These are phyloP conservation scores for Phytophthora colocasiae DNA, from an alignment of 352 stramenopile species.

Conservation along the genomic window DNA sequence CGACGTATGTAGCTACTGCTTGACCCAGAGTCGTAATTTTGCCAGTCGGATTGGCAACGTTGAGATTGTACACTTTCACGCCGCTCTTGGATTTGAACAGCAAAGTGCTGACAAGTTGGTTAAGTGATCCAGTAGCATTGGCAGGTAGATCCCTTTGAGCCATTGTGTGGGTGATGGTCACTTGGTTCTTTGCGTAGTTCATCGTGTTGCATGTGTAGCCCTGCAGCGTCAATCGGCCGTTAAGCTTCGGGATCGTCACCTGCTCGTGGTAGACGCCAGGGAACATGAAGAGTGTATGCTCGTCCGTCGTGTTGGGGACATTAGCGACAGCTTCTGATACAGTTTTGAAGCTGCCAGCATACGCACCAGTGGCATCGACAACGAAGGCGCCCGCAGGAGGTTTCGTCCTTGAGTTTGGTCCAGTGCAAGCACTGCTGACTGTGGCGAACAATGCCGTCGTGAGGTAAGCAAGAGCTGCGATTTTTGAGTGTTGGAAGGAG, in stretches of 20 bases:
- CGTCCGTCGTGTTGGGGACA: conserved; percentile 31
- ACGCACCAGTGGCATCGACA: conserved; percentile 17
- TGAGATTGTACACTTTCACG: conserved; percentile 30
- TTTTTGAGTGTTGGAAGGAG: conserved; percentile 5
- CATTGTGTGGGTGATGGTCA: conserved; percentile 22
- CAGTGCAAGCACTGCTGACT: conserved; percentile 8
- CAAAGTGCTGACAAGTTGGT: conserved; percentile 20
- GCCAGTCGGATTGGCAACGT: conserved; percentile 12
- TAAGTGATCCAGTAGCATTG: background rate
- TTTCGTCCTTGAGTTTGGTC: conserved; percentile 6
- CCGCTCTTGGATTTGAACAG: conserved; percentile 17
- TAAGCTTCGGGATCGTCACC: conserved; percentile 17
- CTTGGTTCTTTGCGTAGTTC: conserved; percentile 21
- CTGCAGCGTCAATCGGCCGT: conserved; percentile 17
- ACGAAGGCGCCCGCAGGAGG: conserved; percentile 16
- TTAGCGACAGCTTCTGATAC: conserved; percentile 14
- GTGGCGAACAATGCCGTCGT: background rate
- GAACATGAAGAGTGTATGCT: no score
- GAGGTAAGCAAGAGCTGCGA: conserved; percentile 9
- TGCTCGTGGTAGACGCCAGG: conserved; percentile 23
- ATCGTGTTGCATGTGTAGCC: conserved; percentile 25
- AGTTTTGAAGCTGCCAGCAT: conserved; percentile 16
- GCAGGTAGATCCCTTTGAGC: conserved; percentile 13
- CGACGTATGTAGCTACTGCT: conserved; percentile 9
- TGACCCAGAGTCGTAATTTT: conserved; percentile 19